Conservation (phyloP, 1,139 yeast species). For the Kodamaea plutei region DNA sequence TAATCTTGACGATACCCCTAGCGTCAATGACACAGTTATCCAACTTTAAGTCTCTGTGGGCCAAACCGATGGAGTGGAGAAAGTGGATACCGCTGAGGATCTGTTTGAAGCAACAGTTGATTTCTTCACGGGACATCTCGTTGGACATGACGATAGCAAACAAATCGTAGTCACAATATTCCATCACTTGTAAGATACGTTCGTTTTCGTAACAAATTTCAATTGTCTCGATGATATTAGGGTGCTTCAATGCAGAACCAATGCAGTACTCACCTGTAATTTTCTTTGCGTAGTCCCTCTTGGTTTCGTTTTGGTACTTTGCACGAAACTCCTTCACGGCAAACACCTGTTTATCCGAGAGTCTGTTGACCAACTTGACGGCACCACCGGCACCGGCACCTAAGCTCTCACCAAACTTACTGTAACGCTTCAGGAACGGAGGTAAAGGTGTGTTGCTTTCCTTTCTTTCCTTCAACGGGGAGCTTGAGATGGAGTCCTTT, state of each 20-base stretch:
- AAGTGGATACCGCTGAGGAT: conserved; percentile 78
- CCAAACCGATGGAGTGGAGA: conserved; percentile 81
- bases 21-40: conserved; percentile 90
- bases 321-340: conserved; percentile 92
- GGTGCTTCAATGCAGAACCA: conserved; percentile 86
- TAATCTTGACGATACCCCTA: conserved; percentile 81
- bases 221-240: conserved; percentile 85
- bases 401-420: conserved; percentile 77
- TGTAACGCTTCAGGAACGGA: conserved; percentile 64
- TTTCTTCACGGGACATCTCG: conserved; percentile 80
- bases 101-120: conserved; percentile 88
- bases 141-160: conserved; percentile 96
- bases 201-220: conserved; percentile 90
- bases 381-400: conserved; percentile 98
- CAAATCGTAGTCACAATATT: conserved; percentile 87
- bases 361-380: conserved; percentile 69
- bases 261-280: conserved; percentile 95
- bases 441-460: conserved; percentile 33
- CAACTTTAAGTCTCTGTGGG: conserved; percentile 87
- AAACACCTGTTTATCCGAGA: conserved; percentile 65
- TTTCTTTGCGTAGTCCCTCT: conserved; percentile 87
- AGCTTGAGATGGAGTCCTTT: conserved; percentile 24
- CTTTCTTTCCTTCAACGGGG: conserved; percentile 30
- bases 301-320: conserved; percentile 68
- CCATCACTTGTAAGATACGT: conserved; percentile 88